Base-by-base conservation (phyloP, 139 green algal species). In the Picochlorum sp. region DNA sequence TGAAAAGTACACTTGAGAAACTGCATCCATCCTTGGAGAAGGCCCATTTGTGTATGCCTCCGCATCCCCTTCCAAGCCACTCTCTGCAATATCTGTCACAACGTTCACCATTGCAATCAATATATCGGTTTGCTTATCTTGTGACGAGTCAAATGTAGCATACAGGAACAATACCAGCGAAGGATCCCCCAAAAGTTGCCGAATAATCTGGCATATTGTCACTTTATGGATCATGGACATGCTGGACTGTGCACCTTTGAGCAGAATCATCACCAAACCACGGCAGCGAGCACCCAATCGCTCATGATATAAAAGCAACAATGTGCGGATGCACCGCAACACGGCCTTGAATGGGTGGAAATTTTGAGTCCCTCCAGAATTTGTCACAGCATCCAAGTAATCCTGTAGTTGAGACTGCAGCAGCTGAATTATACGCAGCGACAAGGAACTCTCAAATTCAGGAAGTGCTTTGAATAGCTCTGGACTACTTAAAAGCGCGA, bases 401-500 rank as follows among this genome's bases (percentile, higher is more conserved):
- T 76, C 65, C 15, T 80, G 21, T 61, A 89, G 71, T 75, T 88
- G 80, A 24, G 46, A 52, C 38, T 74, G 63, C 58, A 89, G 51
- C 15, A 76, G 45, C 23, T 72, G 64, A 32, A 66, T 71, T 28
- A 89, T 75, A 58, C 51, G 58, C 32, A 62, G 62, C 49, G 60
- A 78, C 52, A 46, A 30, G 21, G 54, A 81, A 62, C 51, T 24
- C 14, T 78, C 54, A 23, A 78, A 74, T 18, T 56, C 65, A 21
- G 65, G 63, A 28, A 71, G 41, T 14, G 14, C 62, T 34, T 62
- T 66, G 68, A 95, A 92, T 13, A 83, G 63, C 11, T 66, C 59
- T 1, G 78, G 57, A 7, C 75, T 76, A 50, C 89, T 79, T 34
- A 61, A 47, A 58, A 95, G 79, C 70, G 90, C 77, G 77, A 82